Percentiles rank a stretch among this genome's conserved stretches.
Evolutionary conservation across 1,284 basidiomycete species (phyloP).

Genomic region (Termitomyces sp.): DNA sequence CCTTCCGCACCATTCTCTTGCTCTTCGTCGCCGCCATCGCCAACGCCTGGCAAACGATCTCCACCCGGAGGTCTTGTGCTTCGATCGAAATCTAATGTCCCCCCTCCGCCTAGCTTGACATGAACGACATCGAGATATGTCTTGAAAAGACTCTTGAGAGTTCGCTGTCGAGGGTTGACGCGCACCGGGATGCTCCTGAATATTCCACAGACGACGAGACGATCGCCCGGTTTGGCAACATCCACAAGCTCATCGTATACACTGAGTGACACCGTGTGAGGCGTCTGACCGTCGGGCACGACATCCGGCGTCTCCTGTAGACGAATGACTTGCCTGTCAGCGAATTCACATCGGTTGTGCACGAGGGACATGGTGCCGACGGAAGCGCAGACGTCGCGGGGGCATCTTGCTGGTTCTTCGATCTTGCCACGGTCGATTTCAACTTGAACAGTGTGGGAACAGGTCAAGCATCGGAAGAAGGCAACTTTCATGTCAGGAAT

Average conservation of each 20-base stretch:
- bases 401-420: constrained; percentile 86
- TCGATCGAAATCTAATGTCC: constrained; percentile 75
- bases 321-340: constrained; percentile 91
- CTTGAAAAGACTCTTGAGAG: constrained; percentile 94
- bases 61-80: constrained; percentile 74
- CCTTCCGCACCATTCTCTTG: constrained; percentile 53
- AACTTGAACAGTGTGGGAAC: constrained; percentile 90
- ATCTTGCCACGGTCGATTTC: constrained; percentile 97
- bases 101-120: constrained; percentile 72
- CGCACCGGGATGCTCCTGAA: constrained; percentile 93
- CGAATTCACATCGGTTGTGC: constrained; percentile 96
- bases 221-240: constrained; percentile 90
- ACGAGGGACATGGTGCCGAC: constrained; percentile 91
- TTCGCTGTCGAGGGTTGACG: constrained; percentile 87
- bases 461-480: constrained; percentile 97
- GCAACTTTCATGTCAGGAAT: constrained; percentile 99
- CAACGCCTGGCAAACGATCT: constrained; percentile 71
- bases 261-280: constrained; percentile 93
- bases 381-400: constrained; percentile 85
- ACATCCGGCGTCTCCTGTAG: constrained; percentile 97
- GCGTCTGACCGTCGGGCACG: constrained; percentile 97
- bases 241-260: constrained; percentile 98
- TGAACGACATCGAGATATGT: constrained; percentile 97
- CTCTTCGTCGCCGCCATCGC: constrained; percentile 73
- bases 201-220: constrained; percentile 88